phyloP scores from a whole-genome alignment of 495 filamentous ascomycete genomes.

The Hyaloscypha bicolor region DNA sequence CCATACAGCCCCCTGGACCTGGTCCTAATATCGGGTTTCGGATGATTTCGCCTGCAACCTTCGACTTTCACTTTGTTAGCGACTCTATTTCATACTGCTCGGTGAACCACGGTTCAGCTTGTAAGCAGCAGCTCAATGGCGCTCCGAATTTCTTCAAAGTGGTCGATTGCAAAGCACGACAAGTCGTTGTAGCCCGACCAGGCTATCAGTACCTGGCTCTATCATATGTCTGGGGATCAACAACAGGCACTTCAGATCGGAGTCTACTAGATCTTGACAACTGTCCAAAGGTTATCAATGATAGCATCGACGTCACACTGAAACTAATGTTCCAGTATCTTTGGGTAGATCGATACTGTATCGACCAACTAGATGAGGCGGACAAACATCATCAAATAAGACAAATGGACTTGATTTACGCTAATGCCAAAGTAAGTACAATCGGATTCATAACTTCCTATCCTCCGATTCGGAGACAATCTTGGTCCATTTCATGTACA shows the following conservation, averaged over 20 bases:
- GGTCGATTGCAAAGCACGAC: not conserved
- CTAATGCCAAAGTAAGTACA: slow-evolving; percentile 1
- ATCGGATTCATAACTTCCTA: too few species aligned
- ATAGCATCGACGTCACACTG: slow-evolving; percentile 29
- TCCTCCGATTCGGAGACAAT: too few species aligned
- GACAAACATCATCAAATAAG: slow-evolving; percentile 34
- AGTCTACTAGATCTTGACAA: not conserved
- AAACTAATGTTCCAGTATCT: slow-evolving; percentile 33
- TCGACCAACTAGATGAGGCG: slow-evolving; percentile 16
- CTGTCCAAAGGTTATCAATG: slow-evolving; percentile 18
- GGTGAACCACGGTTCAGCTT: not conserved
- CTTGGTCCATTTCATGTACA: too few species aligned
- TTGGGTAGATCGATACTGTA: slow-evolving; percentile 38
- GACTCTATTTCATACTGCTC: not conserved
- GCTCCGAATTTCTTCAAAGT: not conserved
- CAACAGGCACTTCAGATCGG: not conserved
- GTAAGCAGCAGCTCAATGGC: too few species aligned
- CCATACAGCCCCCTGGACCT: not conserved
- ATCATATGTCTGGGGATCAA: not conserved
- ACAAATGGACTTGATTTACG: slow-evolving; percentile 39
- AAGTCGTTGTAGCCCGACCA: not conserved
- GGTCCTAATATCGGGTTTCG: not conserved
- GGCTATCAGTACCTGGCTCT: not conserved
- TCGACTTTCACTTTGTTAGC: not conserved
- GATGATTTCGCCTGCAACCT: not conserved